Evolutionary conservation across 1,139 yeast genomes (phyloP), one percentile per base, ranked within the genome.

Genomic region (Diutina siamensis): DNA sequence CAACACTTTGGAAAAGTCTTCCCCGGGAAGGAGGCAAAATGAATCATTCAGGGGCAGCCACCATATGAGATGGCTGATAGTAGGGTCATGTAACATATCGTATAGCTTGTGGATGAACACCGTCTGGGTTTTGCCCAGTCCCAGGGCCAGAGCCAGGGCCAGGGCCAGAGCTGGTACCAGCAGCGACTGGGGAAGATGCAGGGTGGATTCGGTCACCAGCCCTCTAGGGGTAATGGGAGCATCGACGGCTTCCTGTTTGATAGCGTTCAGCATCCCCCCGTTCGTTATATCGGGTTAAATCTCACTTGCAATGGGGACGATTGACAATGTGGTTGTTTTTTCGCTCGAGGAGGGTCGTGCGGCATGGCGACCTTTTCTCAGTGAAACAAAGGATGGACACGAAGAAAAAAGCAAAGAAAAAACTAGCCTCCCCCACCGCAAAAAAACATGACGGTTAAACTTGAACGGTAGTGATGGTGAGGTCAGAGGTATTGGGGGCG

Each of bases 51-150:
- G 52, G 1, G 64, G 58, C 2, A 75, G 54, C 79, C 79, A 74
- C 76, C 78, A 74, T 31, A 74, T 73, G 35, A 74, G 59, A 50
- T 71, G 82, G 45, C 68, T 59, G 32, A 79, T 63, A 27, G 68
- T 60, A 1, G 62, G 61, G 54, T 79, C 83, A 48, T 78, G 79
- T 46, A 79, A 64, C 80, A 79, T 78, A 49, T 74, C 78, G 62
- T 78, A 79, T 38, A 79, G 64, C 56, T 78, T 79, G 57, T 78
- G 83, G 48, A 78, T 77, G 57, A 79, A 79, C 20, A 78, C 79
- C 4, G 80, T 75, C 53, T 77, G 78, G 51, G 71, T 65, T 50
- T 68, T 67, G 45, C 64, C 59, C 34, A 32, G 28, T 15, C 28
- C 28, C 32, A 17, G 32, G 15, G 25, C 40, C 40, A 35, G 40